Evolutionary conservation across 768 basidiomycete species (phyloP).

Genomic region (Boletus vinaceobasis): DNA sequence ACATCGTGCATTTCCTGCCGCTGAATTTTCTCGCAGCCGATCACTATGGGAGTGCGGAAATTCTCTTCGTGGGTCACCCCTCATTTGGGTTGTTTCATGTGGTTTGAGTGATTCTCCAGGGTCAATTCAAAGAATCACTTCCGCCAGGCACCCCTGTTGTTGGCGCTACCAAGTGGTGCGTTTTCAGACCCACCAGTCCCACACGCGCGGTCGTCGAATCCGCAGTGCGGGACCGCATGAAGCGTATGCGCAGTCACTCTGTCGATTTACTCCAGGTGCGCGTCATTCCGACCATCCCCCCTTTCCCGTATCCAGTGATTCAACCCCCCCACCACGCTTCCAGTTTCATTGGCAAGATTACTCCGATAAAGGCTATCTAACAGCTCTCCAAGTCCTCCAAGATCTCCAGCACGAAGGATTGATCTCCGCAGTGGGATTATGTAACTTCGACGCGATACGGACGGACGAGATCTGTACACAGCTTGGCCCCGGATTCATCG

Average conservation of each 20-base stretch:
- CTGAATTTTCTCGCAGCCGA: conserved; percentile 51
- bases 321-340: neutral
- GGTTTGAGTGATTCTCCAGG: conserved; percentile 40
- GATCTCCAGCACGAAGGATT: conserved; percentile 57
- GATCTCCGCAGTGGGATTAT: conserved; percentile 67
- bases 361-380: conserved; percentile 45
- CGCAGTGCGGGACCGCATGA: conserved; percentile 66
- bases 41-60: conserved; percentile 83
- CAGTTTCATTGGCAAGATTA: conserved; percentile 85
- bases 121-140: conserved; percentile 57
- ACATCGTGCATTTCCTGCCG: conserved; percentile 1
- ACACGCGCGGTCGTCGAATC: conserved; percentile 56
- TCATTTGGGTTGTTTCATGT: neutral
- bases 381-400: conserved; percentile 48
- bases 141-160: conserved; percentile 43
- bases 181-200: conserved; percentile 54
- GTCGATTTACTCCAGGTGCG: conserved; percentile 74
- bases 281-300: neutral
- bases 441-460: conserved; percentile 74
- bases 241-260: conserved; percentile 55
- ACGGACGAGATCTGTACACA: conserved; percentile 80
- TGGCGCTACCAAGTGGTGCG: conserved; percentile 86
- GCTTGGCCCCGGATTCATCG: conserved; percentile 65
- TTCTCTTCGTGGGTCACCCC: conserved; percentile 60
- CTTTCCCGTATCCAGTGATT: neutral